Percentiles rank a stretch among this genome's conserved stretches.
Conservation (phyloP, 2,329 filamentous ascomycete species). For the Cladosporium sp. region DNA sequence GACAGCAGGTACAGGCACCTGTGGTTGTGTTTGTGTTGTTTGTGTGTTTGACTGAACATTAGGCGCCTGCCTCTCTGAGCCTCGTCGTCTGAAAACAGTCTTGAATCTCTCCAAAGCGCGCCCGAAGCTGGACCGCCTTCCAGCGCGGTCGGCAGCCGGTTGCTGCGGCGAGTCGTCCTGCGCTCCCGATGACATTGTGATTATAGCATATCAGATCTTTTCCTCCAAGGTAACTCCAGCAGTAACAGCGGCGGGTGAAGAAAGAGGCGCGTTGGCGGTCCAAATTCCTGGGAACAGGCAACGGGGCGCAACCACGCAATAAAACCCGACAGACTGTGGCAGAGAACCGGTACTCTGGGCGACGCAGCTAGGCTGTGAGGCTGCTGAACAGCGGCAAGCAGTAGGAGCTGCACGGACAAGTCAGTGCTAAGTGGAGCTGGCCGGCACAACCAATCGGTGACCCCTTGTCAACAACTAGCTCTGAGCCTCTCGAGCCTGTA, state of each 20-base stretch:
- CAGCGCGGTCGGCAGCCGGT: conserved; percentile 1
- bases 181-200: conserved; percentile 7
- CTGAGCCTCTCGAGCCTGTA: too few species aligned
- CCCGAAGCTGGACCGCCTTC: conserved; percentile 21
- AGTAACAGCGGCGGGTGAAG: neutral
- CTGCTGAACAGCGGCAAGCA: conserved; percentile 10
- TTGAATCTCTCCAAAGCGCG: conserved; percentile 23
- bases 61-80: conserved; percentile 13
- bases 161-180: conserved; percentile 11
- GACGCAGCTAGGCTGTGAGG: conserved; percentile 1
- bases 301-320: conserved; percentile 7
- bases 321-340: conserved; percentile 9
- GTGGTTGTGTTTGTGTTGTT: neutral
- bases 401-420: neutral
- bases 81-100: conserved; percentile 20
- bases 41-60: neutral
- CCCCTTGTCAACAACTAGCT: neutral
- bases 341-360: conserved; percentile 5
- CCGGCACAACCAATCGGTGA: neutral
- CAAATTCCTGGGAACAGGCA: neutral
- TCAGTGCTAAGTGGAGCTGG: neutral
- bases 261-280: neutral
- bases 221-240: neutral
- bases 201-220: neutral
- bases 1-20: neutral